phyloP scores from a whole-genome alignment of 164 flowering plant species.

The Santalum album region DNA sequence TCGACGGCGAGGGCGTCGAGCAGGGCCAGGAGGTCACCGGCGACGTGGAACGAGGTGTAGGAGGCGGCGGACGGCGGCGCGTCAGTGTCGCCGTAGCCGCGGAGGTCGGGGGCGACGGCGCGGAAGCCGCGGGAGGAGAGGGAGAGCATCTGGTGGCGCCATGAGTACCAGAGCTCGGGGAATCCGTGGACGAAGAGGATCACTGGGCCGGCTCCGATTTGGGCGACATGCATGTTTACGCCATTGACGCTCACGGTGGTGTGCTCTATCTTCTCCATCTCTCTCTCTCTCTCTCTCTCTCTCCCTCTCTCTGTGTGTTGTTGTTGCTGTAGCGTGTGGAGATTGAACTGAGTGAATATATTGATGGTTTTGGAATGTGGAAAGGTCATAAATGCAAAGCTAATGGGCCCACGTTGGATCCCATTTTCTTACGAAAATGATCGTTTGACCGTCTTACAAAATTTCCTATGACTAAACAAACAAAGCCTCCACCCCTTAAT shows the following conservation, averaged over 20 bases:
- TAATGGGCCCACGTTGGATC: no score
- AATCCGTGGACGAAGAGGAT: conserved; percentile 51
- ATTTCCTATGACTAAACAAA: no score
- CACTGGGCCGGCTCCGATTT: conserved; percentile 33
- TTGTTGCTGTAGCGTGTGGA: no score
- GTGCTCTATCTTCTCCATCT: conserved; percentile 43
- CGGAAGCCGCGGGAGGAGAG: conserved; percentile 35
- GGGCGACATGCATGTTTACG: conserved; percentile 51
- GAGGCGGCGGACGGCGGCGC: conserved; percentile 21
- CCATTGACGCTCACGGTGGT: conserved; percentile 35
- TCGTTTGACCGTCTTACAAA: no score
- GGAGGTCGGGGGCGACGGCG: conserved; percentile 54
- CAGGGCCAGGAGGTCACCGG: conserved; percentile 49
- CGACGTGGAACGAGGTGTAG: conserved; percentile 38
- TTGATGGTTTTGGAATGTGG: no score
- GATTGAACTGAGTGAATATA: no score
- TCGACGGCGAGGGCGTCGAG: conserved; percentile 24
- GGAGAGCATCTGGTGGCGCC: conserved; percentile 44
- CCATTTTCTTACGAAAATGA: no score
- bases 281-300: conserved; percentile 1
- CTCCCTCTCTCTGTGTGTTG: no score
- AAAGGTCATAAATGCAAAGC: no score
- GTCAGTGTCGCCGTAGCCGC: conserved; percentile 53
- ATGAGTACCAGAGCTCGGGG: conserved; percentile 54
- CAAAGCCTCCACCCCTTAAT: no score